These are phyloP conservation scores for Collybia mongolica DNA, from an alignment of 768 basidiomycete genomes.

Conservation along the genomic window DNA sequence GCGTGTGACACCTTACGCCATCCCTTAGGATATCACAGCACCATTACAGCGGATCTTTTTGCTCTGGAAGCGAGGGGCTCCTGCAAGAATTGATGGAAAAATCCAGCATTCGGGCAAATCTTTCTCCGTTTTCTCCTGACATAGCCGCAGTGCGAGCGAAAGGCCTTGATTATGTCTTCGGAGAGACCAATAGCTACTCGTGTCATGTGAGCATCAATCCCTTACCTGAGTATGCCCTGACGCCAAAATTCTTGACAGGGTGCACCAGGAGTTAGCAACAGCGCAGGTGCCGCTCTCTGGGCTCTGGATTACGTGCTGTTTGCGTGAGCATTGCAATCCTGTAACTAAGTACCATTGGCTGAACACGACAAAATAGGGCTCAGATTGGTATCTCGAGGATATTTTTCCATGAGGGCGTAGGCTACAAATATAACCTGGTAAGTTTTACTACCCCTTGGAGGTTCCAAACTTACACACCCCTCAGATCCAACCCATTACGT, in stretches of 20 bases:
- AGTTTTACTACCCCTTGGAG: slow-evolving; percentile 1
- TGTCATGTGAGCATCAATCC: slow-evolving; percentile 32
- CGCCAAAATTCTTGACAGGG: slow-evolving; percentile 16
- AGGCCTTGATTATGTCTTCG: slow-evolving; percentile 60
- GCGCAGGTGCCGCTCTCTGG: slow-evolving; percentile 58
- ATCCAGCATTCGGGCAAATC: slow-evolving; percentile 51
- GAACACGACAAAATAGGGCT: slow-evolving; percentile 2
- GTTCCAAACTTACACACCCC: neutral
- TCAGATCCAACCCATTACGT: slow-evolving; percentile 62
- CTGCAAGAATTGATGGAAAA: slow-evolving; percentile 70
- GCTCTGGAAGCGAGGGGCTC: slow-evolving; percentile 49
- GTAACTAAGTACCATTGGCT: neutral
- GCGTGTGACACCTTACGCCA: no score
- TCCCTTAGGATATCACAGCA: slow-evolving; percentile 51
- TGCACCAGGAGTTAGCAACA: slow-evolving; percentile 47
- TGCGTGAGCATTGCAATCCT: slow-evolving; percentile 21
- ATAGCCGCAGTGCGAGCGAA: slow-evolving; percentile 45
- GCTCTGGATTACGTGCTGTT: slow-evolving; percentile 53
- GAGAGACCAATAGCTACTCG: slow-evolving; percentile 57
- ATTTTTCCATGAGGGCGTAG: slow-evolving; percentile 67
- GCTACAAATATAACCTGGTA: slow-evolving; percentile 70
- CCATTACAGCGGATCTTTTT: slow-evolving; percentile 61
- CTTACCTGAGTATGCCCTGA: neutral
- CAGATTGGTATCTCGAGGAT: slow-evolving; percentile 47
- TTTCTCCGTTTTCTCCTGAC: slow-evolving; percentile 51